Conservation (phyloP, 1,139 yeast genomes). For the Yamadazyma epiphylla region DNA sequence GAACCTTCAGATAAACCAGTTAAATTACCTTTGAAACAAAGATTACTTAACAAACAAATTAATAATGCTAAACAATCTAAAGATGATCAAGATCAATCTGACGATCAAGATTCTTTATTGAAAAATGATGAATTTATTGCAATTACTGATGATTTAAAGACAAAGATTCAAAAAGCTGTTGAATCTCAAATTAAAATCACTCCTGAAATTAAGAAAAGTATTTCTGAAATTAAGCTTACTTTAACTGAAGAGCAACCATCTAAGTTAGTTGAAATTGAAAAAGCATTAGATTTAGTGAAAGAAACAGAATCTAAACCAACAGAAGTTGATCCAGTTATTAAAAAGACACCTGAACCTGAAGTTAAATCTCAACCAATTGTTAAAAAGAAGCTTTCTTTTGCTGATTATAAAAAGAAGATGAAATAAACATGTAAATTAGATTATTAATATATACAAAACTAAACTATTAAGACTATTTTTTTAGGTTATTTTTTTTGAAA, state of each 20-base stretch:
- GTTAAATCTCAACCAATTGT: constrained; percentile 16
- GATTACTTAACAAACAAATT: constrained; percentile 6
- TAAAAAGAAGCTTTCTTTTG: constrained; percentile 73
- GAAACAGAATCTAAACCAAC: constrained; percentile 10
- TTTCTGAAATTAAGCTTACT: constrained; percentile 12
- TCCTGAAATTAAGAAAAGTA: constrained; percentile 12
- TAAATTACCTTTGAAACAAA: constrained; percentile 3
- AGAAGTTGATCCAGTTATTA: constrained; percentile 17
- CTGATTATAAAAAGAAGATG: constrained; percentile 76
- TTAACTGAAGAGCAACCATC: constrained; percentile 5
- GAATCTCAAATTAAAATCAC: constrained; percentile 11
- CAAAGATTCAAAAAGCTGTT: constrained; percentile 11
- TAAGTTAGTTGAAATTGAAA: constrained; percentile 2
- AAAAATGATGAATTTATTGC: constrained; percentile 7
- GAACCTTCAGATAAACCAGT: neutral
- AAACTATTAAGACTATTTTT: no score
- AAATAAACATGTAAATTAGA: no score
- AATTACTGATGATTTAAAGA: constrained; percentile 9
- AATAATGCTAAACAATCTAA: no score
- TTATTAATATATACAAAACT: neutral
- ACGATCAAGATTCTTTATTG: constrained; percentile 1
- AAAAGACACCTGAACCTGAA: no score
- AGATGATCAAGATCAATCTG: neutral
- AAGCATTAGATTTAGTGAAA: constrained; percentile 2
- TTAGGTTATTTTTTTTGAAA: no score